A percentile compares a stretch with the other conserved stretches of the same genome.
Evolutionary conservation across 345 rosid species (phyloP).

Genomic region (Kernera saxatilis): DNA sequence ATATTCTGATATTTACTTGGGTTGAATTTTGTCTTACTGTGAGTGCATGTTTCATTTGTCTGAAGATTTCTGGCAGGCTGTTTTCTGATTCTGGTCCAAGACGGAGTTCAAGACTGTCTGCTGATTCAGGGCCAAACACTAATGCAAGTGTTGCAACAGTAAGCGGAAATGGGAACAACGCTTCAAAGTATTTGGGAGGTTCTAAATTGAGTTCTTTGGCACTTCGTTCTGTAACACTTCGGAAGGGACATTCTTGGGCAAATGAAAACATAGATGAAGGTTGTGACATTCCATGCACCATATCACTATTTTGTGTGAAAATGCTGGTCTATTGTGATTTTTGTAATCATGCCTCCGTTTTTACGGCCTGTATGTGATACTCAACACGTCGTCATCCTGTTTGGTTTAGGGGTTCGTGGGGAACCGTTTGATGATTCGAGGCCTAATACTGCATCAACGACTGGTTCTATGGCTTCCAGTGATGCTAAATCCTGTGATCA

Average conservation of each 20-base stretch:
- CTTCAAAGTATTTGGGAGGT: conserved; percentile 79
- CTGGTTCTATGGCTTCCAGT: conserved; percentile 43
- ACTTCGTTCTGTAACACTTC: conserved; percentile 75
- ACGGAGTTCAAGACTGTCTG: conserved; percentile 76
- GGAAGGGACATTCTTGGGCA: conserved; percentile 85
- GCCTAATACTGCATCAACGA: conserved; percentile 46
- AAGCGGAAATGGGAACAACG: conserved; percentile 65
- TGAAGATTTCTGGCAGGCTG: conserved; percentile 93
- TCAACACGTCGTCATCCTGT: conserved; percentile 7
- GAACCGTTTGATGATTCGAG: conserved; percentile 75
- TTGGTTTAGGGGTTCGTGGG: conserved; percentile 56
- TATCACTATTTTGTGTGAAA: not conserved
- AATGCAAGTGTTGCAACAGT: conserved; percentile 43
- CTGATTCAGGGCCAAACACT: conserved; percentile 56
- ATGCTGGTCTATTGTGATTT: not conserved
- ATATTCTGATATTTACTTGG: not conserved
- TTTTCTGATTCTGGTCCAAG: conserved; percentile 96
- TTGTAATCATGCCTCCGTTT: not conserved
- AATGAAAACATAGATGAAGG: conserved; percentile 94
- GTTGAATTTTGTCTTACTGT: conserved; percentile 11
- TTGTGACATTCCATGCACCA: conserved; percentile 22
- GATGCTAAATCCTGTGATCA: conserved; percentile 57
- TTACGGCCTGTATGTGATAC: conserved; percentile 7
- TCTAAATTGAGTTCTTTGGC: conserved; percentile 72
- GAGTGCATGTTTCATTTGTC: conserved; percentile 10